phyloP scores from a whole-genome alignment of 1,139 yeast genomes.

The Lodderomyces pseudojiufengensis region DNA sequence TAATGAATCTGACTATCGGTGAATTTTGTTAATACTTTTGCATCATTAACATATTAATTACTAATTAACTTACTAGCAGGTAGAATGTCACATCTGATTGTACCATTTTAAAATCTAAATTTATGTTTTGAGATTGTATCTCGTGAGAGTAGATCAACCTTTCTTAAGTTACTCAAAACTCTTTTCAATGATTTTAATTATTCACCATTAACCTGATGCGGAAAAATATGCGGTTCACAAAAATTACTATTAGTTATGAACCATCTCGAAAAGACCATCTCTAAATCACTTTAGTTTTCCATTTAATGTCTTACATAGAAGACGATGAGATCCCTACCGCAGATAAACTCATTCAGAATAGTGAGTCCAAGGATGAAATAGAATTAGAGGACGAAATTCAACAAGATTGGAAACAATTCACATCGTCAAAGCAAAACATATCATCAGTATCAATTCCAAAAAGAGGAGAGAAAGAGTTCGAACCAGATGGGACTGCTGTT shows the following conservation, averaged over 20 bases:
- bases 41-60: too few species aligned
- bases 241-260: too few species aligned
- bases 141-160: too few species aligned
- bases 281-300: not conserved
- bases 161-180: too few species aligned
- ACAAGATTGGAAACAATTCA: conserved; percentile 59
- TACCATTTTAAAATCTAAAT: too few species aligned
- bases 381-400: conserved; percentile 54
- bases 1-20: conserved; percentile 27
- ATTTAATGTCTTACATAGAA: conserved; percentile 1
- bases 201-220: not conserved
- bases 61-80: conserved; percentile 5
- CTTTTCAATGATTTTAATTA: too few species aligned
- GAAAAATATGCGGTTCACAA: not conserved
- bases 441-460: conserved; percentile 41
- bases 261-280: not conserved
- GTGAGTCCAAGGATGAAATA: conserved; percentile 8
- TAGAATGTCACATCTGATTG: conserved; percentile 2
- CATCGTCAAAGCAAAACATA: not conserved
- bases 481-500: conserved; percentile 70
- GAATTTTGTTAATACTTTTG: not conserved
- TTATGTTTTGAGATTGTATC: too few species aligned
- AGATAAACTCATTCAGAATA: not conserved
- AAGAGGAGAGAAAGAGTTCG: conserved; percentile 84
- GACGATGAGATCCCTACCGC: conserved; percentile 2